Conservation (phyloP, 257 asterid genomes). For the Linaria vulgaris region DNA sequence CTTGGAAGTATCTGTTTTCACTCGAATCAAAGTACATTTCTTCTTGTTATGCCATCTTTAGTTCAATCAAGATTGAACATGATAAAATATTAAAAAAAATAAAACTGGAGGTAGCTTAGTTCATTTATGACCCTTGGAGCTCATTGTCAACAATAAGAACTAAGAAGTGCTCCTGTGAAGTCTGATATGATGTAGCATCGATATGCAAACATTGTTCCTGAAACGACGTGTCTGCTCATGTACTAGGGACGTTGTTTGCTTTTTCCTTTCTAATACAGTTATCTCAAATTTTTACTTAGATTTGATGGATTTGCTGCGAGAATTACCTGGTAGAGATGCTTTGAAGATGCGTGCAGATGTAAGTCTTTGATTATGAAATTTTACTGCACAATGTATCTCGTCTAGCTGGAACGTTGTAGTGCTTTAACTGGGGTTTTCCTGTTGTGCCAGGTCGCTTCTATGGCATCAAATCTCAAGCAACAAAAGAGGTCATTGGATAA, state of each 20-base stretch:
- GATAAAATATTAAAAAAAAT: too few relatives aligned
- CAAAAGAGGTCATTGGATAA: slow-evolving; percentile 65
- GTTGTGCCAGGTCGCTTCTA: slow-evolving; percentile 75
- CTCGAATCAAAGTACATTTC: too few relatives aligned
- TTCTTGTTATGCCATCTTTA: too few relatives aligned
- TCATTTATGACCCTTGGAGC: slow-evolving; percentile 18
- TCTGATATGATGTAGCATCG: slow-evolving; percentile 7
- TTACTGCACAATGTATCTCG: neutral
- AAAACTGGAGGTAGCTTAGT: neutral
- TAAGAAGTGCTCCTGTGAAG: neutral
- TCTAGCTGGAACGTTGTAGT: neutral
- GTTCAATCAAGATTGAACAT: too few relatives aligned
- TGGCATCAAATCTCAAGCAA: slow-evolving; percentile 77
- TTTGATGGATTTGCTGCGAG: slow-evolving; percentile 83
- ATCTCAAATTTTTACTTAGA: slow-evolving; percentile 36
- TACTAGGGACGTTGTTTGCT: neutral
- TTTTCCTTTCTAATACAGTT: slow-evolving; percentile 3
- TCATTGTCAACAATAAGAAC: neutral
- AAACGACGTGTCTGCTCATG: slow-evolving; percentile 8
- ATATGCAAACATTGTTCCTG: neutral
- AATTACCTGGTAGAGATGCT: slow-evolving; percentile 89
- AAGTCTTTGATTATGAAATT: slow-evolving; percentile 29
- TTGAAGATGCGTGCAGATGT: slow-evolving; percentile 90
- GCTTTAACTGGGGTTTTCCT: neutral
- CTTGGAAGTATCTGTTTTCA: too few relatives aligned